Evolutionary conservation across 2,329 filamentous ascomycete genomes (phyloP), one percentile per base, ranked within the genome.

Genomic region (Aaosphaeria pasadenensis): DNA sequence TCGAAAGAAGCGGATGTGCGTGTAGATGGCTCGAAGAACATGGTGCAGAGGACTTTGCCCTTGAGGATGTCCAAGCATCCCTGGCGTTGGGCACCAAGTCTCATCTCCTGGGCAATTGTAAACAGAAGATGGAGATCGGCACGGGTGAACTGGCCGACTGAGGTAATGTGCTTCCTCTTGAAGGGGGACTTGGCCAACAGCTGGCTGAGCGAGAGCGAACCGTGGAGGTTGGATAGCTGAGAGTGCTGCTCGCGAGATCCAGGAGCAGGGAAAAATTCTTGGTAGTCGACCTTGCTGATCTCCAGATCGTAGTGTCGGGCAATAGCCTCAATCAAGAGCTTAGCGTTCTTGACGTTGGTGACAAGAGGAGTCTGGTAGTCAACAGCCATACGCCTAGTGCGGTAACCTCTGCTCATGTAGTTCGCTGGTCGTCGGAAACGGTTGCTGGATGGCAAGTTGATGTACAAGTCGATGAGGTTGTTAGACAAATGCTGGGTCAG

Each of bases 271-370:
- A 64, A 62, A 73, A 94, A 96, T 42, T 90, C 92, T 76, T 96
- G 91, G 74, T 87, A 95, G 73, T 99, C 94, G 48, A 91, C 84
- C 56, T 85, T 86, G 66, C 84, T 83, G 48, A 99, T 84, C 35
- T 89, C 85, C 46, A 99, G 80, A 58, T 91, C 85, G 66, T 90
- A 96, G 70, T 95, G 87, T 50, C 92, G 86, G 48, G 91, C 86
- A 56, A 99, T 89, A 24, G 92, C 94, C 75, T 99, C 94, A 45
- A 99, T 87, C 44, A 99, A 76, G 50, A 99, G 89, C 80, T 97
- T 99, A 50, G 94, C 94, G 67, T 96, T 97, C 82, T 99, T 99
- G 71, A 99, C 94, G 63, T 99, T 99, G 47, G 94, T 99, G 13
- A 99, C 92, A 51, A 99, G 78, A 49, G 94, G 94, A 46, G 94